Evolutionary conservation across 179 eudicot genomes (phyloP), one percentile per base, ranked within the genome.

Genomic region (Beta corolliflora): DNA sequence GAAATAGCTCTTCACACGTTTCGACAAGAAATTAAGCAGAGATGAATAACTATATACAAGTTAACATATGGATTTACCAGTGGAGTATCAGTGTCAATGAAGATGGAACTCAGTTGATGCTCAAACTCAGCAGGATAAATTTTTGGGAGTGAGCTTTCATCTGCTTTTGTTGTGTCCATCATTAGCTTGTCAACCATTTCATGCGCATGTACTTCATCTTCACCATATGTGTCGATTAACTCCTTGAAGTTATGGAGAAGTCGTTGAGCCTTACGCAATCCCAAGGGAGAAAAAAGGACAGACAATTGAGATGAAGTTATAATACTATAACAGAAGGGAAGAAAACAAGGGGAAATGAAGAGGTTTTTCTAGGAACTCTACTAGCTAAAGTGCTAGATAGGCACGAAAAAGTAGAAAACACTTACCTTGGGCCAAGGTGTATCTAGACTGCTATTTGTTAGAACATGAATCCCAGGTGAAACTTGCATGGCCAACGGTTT

Each of bases 381-480:
- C 44, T 63, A 7, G 29, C 25, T 48, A 7, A 41, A 46, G 36
- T 13, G 23, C 45, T 45, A 65, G n/a, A 41, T 48, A 69, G 77
- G 66, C 46, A 77, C 31, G 29, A 48, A 76, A 16, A 21, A 41
- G 66, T 9, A 55, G 60, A 67, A 23, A 63, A 25, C 15, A 54
- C 77, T 75, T 75, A 93, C 97, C 91, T 92, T 92, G 53, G 90
- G 90, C 97, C 97, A 93, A 52, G 89, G 91, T 11, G 88, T 78
- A 86, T 93, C 94, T 71, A 93, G 87, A 59, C 78, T 89, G 81
- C 92, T 92, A 85, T 90, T 93, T 31, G 94, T 88, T 67, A 93
- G 71, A 77, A 93, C 94, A 83, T 93, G 97, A 77, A 89, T 84
- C 25, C 94, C 97, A 25, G 91, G 84, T 66, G 90, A 74, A 82